Percentiles rank a stretch among this genome's conserved stretches.
These are phyloP conservation scores for Camellia sinensis DNA, from an alignment of 148 eudicot species.

Conservation along the genomic window DNA sequence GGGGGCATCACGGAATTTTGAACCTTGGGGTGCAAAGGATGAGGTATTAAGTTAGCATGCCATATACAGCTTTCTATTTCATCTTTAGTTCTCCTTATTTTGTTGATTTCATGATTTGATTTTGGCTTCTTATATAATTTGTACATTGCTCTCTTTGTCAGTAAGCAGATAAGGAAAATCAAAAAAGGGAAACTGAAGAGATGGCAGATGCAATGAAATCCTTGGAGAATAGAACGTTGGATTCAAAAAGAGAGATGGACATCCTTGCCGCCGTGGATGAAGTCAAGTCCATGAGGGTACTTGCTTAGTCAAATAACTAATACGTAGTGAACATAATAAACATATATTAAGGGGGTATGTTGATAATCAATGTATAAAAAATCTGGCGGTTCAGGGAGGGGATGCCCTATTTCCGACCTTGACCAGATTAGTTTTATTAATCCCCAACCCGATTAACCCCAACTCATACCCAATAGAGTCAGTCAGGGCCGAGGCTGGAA, in stretches of 20 bases:
- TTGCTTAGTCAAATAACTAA: not conserved
- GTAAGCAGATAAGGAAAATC: slow-evolving; percentile 58
- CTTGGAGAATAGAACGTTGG: slow-evolving; percentile 84
- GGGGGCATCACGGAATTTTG: slow-evolving; percentile 79
- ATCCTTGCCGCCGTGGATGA: slow-evolving; percentile 93
- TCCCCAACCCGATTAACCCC: not conserved
- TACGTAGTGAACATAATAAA: not conserved
- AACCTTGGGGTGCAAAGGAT: slow-evolving; percentile 90
- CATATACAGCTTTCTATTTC: not conserved
- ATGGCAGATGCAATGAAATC: slow-evolving; percentile 99
- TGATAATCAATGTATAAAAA: not conserved
- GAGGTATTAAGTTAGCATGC: slow-evolving; percentile 47
- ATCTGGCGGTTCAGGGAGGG: not conserved
- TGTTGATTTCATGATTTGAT: not conserved
- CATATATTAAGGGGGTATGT: not conserved
- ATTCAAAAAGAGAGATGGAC: slow-evolving; percentile 94
- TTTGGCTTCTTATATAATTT: slow-evolving; percentile 5
- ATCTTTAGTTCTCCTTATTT: not conserved
- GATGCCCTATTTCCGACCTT: not conserved
- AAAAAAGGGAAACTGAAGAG: slow-evolving; percentile 81
- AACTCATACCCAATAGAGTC: not conserved
- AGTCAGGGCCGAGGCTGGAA: not conserved
- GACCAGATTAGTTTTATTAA: not conserved
- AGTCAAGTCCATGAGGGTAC: slow-evolving; percentile 92
- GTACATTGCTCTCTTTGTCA: slow-evolving; percentile 18